Conservation (phyloP, 176 grass and related monocot species). For the Rhynchospora pubera region DNA sequence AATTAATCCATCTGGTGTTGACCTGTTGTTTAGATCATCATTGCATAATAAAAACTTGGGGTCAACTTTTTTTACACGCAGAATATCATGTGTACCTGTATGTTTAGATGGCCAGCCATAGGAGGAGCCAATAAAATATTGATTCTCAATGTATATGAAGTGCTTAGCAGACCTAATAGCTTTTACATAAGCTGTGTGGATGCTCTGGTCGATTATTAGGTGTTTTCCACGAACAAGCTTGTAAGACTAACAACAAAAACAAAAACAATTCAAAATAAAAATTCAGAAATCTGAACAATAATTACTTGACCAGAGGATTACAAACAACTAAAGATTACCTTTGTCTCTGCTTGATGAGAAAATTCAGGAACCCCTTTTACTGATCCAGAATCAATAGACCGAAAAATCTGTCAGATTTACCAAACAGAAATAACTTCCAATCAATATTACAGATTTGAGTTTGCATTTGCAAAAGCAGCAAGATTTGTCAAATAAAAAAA, state of each 20-base stretch:
- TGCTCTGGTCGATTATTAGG: slow-evolving; percentile 85
- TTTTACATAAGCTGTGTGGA: slow-evolving; percentile 89
- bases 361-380: slow-evolving; percentile 77
- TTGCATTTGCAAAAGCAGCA: background rate
- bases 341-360: slow-evolving; percentile 58
- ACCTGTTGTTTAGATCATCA: background rate
- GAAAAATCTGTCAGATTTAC: slow-evolving; percentile 47
- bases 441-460: background rate
- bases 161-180: slow-evolving; percentile 81
- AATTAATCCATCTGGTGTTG: background rate
- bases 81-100: slow-evolving; percentile 46
- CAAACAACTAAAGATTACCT: slow-evolving; percentile 34
- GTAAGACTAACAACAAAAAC: slow-evolving; percentile 21
- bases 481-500: background rate
- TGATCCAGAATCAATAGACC: slow-evolving; percentile 92
- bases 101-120: slow-evolving; percentile 76
- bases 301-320: background rate
- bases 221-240: slow-evolving; percentile 94
- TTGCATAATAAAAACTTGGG: background rate
- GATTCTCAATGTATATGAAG: slow-evolving; percentile 95
- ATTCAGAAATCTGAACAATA: background rate
- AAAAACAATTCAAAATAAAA: slow-evolving; percentile 19
- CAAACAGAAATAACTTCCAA: background rate
- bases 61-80: background rate
- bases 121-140: slow-evolving; percentile 93